phyloP scores from a whole-genome alignment of 768 basidiomycete species.

The Rhizopogon vesiculosus region DNA sequence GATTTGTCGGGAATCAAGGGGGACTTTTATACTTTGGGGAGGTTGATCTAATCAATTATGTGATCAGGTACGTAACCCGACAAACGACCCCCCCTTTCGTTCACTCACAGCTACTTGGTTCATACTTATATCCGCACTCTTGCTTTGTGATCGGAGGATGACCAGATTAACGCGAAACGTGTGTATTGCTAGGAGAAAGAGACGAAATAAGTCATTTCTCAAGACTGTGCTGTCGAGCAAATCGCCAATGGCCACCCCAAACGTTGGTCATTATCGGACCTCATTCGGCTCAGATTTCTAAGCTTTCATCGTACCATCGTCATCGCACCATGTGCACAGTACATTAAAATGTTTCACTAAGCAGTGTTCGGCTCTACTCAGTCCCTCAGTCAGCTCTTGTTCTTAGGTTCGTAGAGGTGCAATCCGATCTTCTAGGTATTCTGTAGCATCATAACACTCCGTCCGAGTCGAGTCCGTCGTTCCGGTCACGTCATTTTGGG shows the following conservation, averaged over 20 bases:
- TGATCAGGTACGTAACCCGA: not conserved
- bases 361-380: not conserved
- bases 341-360: not conserved
- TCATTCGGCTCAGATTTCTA: constrained; percentile 4
- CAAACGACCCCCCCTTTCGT: too few species aligned
- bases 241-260: not conserved
- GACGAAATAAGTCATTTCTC: not conserved
- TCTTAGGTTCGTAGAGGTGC: too few species aligned
- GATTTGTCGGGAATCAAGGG: not conserved
- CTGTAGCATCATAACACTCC: too few species aligned
- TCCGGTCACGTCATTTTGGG: too few species aligned
- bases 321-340: not conserved
- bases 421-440: too few species aligned
- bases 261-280: constrained; percentile 4
- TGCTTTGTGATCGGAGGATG: too few species aligned
- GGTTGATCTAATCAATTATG: not conserved
- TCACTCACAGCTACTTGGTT: too few species aligned
- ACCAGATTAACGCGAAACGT: constrained; percentile 4
- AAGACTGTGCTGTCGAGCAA: not conserved
- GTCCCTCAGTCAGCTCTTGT: too few species aligned
- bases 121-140: too few species aligned
- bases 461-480: too few species aligned
- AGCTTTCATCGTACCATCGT: not conserved
- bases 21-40: constrained; percentile 19
- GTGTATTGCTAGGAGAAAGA: not conserved